Conservation (phyloP, 2,329 filamentous ascomycete species). For the Grosmannia penicillata region DNA sequence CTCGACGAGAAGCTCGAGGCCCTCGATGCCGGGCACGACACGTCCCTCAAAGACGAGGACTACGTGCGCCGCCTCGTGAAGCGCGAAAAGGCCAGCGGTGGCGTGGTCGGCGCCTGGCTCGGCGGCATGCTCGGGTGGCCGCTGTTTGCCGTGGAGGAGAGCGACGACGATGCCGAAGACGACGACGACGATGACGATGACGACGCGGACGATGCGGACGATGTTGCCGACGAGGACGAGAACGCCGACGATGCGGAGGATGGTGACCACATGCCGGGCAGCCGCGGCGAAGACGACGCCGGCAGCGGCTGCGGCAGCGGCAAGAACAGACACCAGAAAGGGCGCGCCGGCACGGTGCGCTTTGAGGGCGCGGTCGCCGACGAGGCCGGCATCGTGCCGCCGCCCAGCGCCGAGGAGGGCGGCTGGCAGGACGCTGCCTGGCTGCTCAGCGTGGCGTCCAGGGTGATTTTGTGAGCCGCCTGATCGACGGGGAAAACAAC, state of each 20-base stretch:
- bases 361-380: slow-evolving; percentile 24
- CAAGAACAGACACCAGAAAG: slow-evolving; percentile 10
- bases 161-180: slow-evolving; percentile 33
- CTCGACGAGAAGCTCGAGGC: slow-evolving; percentile 44
- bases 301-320: slow-evolving; percentile 13
- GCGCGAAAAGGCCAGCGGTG: slow-evolving; percentile 31
- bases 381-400: slow-evolving; percentile 32
- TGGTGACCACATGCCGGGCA: slow-evolving; percentile 20
- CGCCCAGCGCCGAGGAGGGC: slow-evolving; percentile 38
- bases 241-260: slow-evolving; percentile 21
- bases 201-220: slow-evolving; percentile 21
- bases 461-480: slow-evolving; percentile 35
- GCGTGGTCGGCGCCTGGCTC: slow-evolving; percentile 42
- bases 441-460: slow-evolving; percentile 50
- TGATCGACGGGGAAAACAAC: too few species aligned
- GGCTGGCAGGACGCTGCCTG: slow-evolving; percentile 55
- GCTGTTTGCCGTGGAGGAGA: slow-evolving; percentile 47
- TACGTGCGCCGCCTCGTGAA: slow-evolving; percentile 41
- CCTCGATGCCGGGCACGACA: slow-evolving; percentile 31
- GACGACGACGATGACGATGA: slow-evolving; percentile 22
- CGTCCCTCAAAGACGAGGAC: slow-evolving; percentile 40
- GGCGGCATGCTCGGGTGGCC: slow-evolving; percentile 43
- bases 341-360: slow-evolving; percentile 12
- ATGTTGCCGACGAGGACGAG: slow-evolving; percentile 22
- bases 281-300: slow-evolving; percentile 15